Conservation (phyloP, 2,329 filamentous ascomycete genomes). For the Diaporthe eres region DNA sequence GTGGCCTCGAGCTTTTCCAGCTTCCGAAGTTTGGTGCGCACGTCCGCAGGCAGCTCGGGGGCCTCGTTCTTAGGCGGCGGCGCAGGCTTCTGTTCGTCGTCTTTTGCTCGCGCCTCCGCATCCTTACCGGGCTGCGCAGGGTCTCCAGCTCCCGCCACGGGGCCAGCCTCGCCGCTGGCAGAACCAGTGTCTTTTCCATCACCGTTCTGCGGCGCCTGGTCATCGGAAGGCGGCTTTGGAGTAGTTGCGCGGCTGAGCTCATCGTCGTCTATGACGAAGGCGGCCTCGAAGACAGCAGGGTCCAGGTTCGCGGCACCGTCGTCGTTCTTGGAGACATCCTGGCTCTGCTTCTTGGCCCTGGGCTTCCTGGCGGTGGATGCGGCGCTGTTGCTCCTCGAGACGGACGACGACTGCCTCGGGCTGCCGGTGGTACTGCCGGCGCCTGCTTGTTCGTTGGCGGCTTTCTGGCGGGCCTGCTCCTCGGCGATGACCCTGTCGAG, state of each 20-base stretch:
- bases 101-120: slow-evolving; percentile 37
- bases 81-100: slow-evolving; percentile 36
- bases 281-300: slow-evolving; percentile 88
- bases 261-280: slow-evolving; percentile 89
- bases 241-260: slow-evolving; percentile 60
- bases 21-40: slow-evolving; percentile 82
- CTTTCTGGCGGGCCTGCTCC: slow-evolving; percentile 85
- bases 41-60: slow-evolving; percentile 78
- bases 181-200: slow-evolving; percentile 38
- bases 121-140: slow-evolving; percentile 41
- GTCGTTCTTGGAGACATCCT: slow-evolving; percentile 51
- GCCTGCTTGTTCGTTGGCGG: slow-evolving; percentile 58
- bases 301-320: slow-evolving; percentile 74
- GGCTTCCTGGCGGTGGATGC: slow-evolving; percentile 52
- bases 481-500: slow-evolving; percentile 92
- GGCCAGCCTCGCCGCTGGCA: slow-evolving; percentile 36
- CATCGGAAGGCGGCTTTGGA: slow-evolving; percentile 35
- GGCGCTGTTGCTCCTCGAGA: slow-evolving; percentile 54
- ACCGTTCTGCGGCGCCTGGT: slow-evolving; percentile 36
- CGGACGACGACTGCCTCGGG: slow-evolving; percentile 57
- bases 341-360: slow-evolving; percentile 59
- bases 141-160: slow-evolving; percentile 45
- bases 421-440: slow-evolving; percentile 45
- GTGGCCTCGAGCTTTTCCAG: slow-evolving; percentile 91
- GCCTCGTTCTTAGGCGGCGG: slow-evolving; percentile 45